Evolutionary conservation across 768 basidiomycete genomes (phyloP).

Genomic region (Krasilnikovozyma curviuscula): DNA sequence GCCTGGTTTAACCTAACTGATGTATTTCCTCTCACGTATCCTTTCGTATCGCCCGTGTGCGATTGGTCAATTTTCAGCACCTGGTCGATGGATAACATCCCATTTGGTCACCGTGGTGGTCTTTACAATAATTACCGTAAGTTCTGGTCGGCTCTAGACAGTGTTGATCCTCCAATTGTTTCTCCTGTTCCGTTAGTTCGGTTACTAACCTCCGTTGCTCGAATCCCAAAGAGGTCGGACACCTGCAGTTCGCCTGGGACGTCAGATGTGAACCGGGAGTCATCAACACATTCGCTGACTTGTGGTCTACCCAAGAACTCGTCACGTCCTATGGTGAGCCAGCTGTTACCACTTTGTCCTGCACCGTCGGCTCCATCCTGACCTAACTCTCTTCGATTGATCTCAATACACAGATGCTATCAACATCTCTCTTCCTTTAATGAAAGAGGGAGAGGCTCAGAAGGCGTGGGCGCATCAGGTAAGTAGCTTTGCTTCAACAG

Average conservation of each 20-base stretch:
- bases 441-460: not conserved
- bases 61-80: too few relatives aligned
- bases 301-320: conserved; percentile 21
- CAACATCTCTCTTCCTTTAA: conserved; percentile 5
- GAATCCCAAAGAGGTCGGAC: conserved; percentile 7
- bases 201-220: not conserved
- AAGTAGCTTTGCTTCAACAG: not conserved
- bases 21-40: too few relatives aligned
- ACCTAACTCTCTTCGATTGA: too few relatives aligned
- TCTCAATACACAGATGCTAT: too few relatives aligned
- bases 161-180: too few relatives aligned
- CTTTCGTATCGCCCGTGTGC: too few relatives aligned
- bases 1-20: too few relatives aligned
- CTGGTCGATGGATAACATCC: not conserved
- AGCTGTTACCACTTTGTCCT: too few relatives aligned
- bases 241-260: conserved; percentile 16
- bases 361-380: too few relatives aligned
- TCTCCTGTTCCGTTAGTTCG: not conserved
- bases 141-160: not conserved
- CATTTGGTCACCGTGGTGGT: not conserved
- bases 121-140: not conserved
- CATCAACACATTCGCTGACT: conserved; percentile 17
- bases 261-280: conserved; percentile 18
- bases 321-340: conserved; percentile 17
- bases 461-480: conserved; percentile 2